phyloP scores from a whole-genome alignment of 75 land plant species.

The Sequoiadendron giganteum region DNA sequence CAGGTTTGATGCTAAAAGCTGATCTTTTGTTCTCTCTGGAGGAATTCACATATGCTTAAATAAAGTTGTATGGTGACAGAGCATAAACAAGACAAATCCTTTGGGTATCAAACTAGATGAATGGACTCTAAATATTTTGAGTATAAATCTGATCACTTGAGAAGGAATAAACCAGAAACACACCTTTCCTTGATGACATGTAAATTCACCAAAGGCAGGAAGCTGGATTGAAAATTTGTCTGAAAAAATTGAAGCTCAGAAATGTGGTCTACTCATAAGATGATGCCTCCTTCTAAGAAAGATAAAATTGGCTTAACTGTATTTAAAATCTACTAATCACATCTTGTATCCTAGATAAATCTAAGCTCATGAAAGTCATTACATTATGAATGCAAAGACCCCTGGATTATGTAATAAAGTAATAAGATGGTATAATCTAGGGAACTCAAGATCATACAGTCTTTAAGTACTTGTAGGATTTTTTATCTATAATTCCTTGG shows the following conservation, averaged over 20 bases:
- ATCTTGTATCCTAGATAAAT: background rate
- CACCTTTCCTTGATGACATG: background rate
- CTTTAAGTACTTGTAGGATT: background rate
- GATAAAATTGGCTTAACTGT: background rate
- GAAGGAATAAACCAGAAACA: background rate
- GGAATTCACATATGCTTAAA: background rate
- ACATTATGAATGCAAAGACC: background rate
- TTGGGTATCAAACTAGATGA: background rate
- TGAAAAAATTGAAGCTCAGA: background rate
- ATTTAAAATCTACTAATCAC: background rate
- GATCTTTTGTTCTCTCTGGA: conserved; percentile 2
- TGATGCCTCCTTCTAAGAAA: background rate
- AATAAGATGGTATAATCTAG: background rate
- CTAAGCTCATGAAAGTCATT: background rate
- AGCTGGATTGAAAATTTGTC: background rate
- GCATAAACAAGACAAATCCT: background rate
- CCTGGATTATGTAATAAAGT: background rate
- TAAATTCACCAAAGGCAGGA: background rate
- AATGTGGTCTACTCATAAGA: background rate
- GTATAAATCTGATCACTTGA: background rate
- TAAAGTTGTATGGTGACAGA: background rate
- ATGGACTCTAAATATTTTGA: background rate
- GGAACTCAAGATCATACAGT: background rate
- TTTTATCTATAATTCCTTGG: background rate
- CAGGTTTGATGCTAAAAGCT: conserved; percentile 34